These are phyloP conservation scores for Cadophora gregata DNA, from an alignment of 2,329 filamentous ascomycete genomes.

Conservation along the genomic window DNA sequence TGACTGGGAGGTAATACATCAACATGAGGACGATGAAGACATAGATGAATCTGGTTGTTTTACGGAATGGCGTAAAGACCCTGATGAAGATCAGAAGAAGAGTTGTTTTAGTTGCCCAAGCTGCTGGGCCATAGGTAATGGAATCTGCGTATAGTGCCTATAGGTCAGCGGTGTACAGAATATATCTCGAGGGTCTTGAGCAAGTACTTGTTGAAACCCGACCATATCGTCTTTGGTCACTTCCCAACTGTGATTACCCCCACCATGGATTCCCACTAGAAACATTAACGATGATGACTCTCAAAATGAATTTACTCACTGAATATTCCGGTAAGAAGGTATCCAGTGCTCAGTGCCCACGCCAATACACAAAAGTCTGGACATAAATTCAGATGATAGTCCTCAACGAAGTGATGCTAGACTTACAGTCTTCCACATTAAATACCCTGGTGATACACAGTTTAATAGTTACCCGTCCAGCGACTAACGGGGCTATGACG, in stretches of 20 bases:
- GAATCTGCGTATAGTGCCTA: slow-evolving; percentile 39
- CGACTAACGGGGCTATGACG: slow-evolving; percentile 10
- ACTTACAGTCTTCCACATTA: slow-evolving; percentile 18
- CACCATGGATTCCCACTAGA: slow-evolving; percentile 24
- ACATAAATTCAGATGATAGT: background rate
- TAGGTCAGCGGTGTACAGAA: background rate
- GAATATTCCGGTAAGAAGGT: slow-evolving; percentile 13
- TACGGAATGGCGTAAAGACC: slow-evolving; percentile 41
- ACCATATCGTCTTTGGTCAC: slow-evolving; percentile 21
- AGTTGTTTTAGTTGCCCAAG: slow-evolving; percentile 45
- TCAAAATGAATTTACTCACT: background rate
- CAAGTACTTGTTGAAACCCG: slow-evolving; percentile 22
- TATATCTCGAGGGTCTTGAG: background rate
- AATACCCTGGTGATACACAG: background rate
- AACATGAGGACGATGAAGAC: slow-evolving; percentile 41
- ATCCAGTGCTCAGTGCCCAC: slow-evolving; percentile 15
- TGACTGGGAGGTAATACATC: slow-evolving; percentile 41
- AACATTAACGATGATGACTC: background rate
- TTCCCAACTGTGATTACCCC: slow-evolving; percentile 26
- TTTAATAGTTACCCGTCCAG: slow-evolving; percentile 3
- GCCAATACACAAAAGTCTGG: slow-evolving; percentile 18
- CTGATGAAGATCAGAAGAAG: slow-evolving; percentile 45
- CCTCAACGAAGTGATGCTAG: background rate
- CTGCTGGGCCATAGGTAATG: slow-evolving; percentile 42
- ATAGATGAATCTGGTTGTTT: slow-evolving; percentile 40